Evolutionary conservation across 257 asterid species (phyloP), one percentile per base, ranked within the genome.

Genomic region (Nicotiana otophora): DNA sequence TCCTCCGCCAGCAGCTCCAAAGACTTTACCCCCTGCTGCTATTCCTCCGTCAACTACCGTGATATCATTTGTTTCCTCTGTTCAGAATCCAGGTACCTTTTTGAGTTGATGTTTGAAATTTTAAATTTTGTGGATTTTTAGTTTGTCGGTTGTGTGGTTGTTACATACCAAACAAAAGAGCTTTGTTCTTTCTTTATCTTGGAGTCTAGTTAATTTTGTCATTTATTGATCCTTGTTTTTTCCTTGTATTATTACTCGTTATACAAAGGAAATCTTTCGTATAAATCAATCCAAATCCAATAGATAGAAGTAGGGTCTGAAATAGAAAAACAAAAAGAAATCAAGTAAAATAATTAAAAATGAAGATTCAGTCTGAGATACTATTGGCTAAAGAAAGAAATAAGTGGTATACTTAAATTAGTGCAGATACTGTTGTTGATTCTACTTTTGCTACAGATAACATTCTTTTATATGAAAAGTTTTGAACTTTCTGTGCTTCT

Each of bases 41-140:
- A 7, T 67, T 60, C 78, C 78, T 42, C 63, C 85, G n/a, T 82
- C 89, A 39, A 79, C 88, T 34, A 79, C 84, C 11, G 75, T 79
- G 26, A 82, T 48, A 33, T 39, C 93, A 72, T 85, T 90, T 64
- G 81, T 80, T 80, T 63, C 89, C 58, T 88, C 91, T 46, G 89
- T 85, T 81, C 85, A 84, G 68, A 89, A 81, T 63, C 90, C 87
- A 88, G 98, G 98, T 95, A 90, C 62, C 48, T 8, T 26, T 81
- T 78, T 57, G 77, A 36, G 84, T 81, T 60, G 61, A 81, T 65
- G 69, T 81, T 75, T 62, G 85, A 46, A 64, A 28, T 70, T 87
- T 77, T 86, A 51, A 84, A 75, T 55, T 87, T 88, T 88, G 91
- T 83, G 23, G 36, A 12, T 51, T 76, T 20, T 26, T 61, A 61